Evolutionary conservation across 2,329 filamentous ascomycete species (phyloP).

Genomic region (Lasiodiplodia theobromae): DNA sequence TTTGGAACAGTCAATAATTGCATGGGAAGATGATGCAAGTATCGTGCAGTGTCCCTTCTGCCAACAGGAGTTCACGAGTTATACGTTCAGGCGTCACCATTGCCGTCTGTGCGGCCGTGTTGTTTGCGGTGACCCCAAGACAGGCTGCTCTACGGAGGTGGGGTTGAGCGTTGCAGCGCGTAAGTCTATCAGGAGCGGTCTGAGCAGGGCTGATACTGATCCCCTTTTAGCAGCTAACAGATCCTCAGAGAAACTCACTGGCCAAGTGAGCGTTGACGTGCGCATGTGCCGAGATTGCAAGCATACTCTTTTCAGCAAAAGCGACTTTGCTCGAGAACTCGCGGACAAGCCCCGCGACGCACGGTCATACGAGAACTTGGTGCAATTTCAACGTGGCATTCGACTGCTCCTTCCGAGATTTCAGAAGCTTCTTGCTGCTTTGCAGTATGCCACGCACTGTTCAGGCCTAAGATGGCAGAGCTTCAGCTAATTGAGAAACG

Average conservation of each 20-base stretch:
- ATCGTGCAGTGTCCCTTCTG: constrained; percentile 90
- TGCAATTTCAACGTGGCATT: constrained; percentile 89
- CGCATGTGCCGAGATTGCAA: constrained; percentile 93
- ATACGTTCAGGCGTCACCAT: constrained; percentile 92
- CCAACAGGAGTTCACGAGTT: constrained; percentile 92
- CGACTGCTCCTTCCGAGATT: constrained; percentile 82
- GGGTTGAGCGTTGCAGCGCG: constrained; percentile 76
- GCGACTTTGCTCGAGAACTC: constrained; percentile 78
- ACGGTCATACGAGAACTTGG: constrained; percentile 80
- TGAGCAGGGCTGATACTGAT: constrained; percentile 24
- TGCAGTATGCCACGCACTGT: constrained; percentile 63
- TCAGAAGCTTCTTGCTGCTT: constrained; percentile 73
- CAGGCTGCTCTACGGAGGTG: constrained; percentile 83
- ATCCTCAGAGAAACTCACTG: constrained; percentile 51
- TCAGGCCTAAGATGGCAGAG: neutral
- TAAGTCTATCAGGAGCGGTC: constrained; percentile 46
- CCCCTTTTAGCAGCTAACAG: constrained; percentile 38
- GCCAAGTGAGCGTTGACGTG: constrained; percentile 76
- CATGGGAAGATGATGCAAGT: constrained; percentile 89
- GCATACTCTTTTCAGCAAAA: constrained; percentile 71
- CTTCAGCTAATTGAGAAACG: neutral
- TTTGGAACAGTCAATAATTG: constrained; percentile 89
- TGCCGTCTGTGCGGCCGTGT: constrained; percentile 93
- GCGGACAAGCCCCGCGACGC: constrained; percentile 74
- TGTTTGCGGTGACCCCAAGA: constrained; percentile 86